Percentiles rank a stretch among this genome's conserved stretches.
Evolutionary conservation across 1,139 yeast genomes (phyloP).

Genomic region (Saccharomyces hybrid): DNA sequence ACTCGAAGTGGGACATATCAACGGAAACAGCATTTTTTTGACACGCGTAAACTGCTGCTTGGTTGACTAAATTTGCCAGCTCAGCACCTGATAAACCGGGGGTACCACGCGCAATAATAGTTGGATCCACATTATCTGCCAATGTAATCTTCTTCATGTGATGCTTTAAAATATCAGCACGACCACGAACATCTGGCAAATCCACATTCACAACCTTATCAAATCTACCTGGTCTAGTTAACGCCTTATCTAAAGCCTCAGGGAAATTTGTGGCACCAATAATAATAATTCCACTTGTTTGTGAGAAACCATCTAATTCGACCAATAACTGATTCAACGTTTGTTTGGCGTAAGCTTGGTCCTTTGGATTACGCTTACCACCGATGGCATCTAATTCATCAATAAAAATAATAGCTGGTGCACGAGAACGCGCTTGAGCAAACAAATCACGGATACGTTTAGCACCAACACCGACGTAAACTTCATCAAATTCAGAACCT

Average conservation of each 20-base stretch:
- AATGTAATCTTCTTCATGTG: slow-evolving; percentile 90
- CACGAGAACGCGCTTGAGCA: slow-evolving; percentile 85
- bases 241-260: slow-evolving; percentile 90
- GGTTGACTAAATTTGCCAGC: slow-evolving; percentile 88
- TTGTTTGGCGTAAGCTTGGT: slow-evolving; percentile 96
- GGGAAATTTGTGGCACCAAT: slow-evolving; percentile 99
- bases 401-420: slow-evolving; percentile 94
- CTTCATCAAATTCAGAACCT: slow-evolving; percentile 96
- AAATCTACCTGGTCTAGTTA: slow-evolving; percentile 97
- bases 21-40: slow-evolving; percentile 87
- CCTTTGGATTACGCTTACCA: slow-evolving; percentile 93
- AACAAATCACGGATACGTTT: slow-evolving; percentile 93
- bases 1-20: slow-evolving; percentile 86
- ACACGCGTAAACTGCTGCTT: slow-evolving; percentile 96
- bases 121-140: slow-evolving; percentile 77
- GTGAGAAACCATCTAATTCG: slow-evolving; percentile 94
- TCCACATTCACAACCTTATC: slow-evolving; percentile 95
- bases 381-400: slow-evolving; percentile 99
- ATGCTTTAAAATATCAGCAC: slow-evolving; percentile 84
- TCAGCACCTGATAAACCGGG: slow-evolving; percentile 98
- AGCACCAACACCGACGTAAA: slow-evolving; percentile 98
- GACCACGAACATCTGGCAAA: slow-evolving; percentile 95
- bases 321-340: slow-evolving; percentile 92
- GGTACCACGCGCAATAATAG: slow-evolving; percentile 89
- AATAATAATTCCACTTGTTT: slow-evolving; percentile 85